Evolutionary conservation across 2,329 filamentous ascomycete genomes (phyloP), one percentile per base, ranked within the genome.

Genomic region (Xylaria hypoxylon): DNA sequence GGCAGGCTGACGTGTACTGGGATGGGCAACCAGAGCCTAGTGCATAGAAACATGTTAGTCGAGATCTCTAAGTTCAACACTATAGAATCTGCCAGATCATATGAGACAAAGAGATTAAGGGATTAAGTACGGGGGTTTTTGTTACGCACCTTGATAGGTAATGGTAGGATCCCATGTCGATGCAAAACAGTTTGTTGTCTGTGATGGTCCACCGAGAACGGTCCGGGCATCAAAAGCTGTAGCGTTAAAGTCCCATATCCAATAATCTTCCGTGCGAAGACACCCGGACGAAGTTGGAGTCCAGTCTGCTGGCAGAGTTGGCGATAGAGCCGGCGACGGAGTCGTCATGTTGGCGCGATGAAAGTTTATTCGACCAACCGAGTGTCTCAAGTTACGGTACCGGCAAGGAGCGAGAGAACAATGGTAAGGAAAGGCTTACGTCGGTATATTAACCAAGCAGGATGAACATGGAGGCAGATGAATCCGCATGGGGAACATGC

Each of bases 131-230:
- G 31, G 31, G 31, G 11, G 31, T 6, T 33, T 33, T 33, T 33
- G 11, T 6, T 3, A 10, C 31, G 11, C 11, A 33, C 13, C 68
- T n/a, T n/a, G n/a, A 31, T 73, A 74, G 15, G 68, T 70, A 33
- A 62, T 24, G 3, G 67, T 68, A 0, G 69, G 42, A 35, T 53
- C 42, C 67, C 71, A 72, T 11, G 65, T 52, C 28, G 73, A 58
- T 1, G 72, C 62, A 51, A 75, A 66, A 55, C 73, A 75, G 13
- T 68, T 45, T 11, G 62, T 59, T n/a, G 62, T 73, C 57, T 75
- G 73, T 8, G 73, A 68, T 22, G 73, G 72, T 1, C 72, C 72
- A 7, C 73, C 71, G 10, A 74, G 58, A 2, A 73, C 72, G 5
- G 73, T 75, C 6, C 69, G 65, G 15, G 61, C 66, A 48, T 73